Base-by-base conservation (phyloP, 2,329 filamentous ascomycete species). In the Cladophialophora chaetospira region DNA sequence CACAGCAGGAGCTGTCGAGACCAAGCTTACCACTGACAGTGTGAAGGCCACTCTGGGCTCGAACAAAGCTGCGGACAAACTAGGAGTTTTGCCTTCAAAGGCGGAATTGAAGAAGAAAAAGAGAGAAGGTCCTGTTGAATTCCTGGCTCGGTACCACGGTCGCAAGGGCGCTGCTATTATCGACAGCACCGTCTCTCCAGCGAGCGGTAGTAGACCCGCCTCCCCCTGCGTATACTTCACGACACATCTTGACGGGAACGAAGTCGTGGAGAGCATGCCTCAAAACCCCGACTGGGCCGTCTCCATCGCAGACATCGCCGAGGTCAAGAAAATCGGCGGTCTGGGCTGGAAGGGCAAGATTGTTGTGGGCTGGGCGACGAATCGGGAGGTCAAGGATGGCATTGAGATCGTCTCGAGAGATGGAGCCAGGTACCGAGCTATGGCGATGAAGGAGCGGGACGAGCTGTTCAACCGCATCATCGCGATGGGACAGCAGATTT, bases 301-400 rank as follows among this genome's bases (percentile, higher is more conserved):
- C 0, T 79, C 88, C 0, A 80, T 94, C 3, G 79, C 79, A 0
- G 87, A 93, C 13, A 87, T 95, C 43, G 75, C 71, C 48, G 88
- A 92, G 70, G 68, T 95, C 51, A 88, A 85, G 70, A 95, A 95
- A 73, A 76, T 92, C 1, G 89, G 90, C 3, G 90, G 90, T 0
- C 77, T 92, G 31, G 89, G 89, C 0, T 95, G 89, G 89, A 95
- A 94, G 73, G 85, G 85, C 1, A 93, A 91, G 75, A 74, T 94
- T 47, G 80, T 94, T 1, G 88, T 94, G 0, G 89, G 89, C 0
- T 91, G 90, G 88, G 86, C 88, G 0, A 80, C 90, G 66, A 82
- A 84, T 0, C 79, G 85, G 45, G 85, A 92, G 70, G 83, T 94
- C 26, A 84, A 87, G 0, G 90, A 94, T 73, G 89, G 88, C 0